Conservation (phyloP, 1,284 basidiomycete genomes). For the Boletus semigastroideus region DNA sequence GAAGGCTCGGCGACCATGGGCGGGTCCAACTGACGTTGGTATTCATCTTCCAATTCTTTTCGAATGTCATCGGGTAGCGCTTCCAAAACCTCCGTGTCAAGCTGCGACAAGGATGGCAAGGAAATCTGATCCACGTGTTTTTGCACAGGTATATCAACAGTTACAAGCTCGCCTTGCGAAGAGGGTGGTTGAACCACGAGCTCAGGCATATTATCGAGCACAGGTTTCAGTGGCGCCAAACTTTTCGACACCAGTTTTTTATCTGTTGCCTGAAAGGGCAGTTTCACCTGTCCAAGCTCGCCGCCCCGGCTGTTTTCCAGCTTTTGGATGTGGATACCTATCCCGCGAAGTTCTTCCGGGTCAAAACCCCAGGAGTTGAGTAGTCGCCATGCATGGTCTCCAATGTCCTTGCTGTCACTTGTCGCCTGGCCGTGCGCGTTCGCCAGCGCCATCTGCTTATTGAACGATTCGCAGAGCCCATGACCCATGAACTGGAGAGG, state of each 20-base stretch:
- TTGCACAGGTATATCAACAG: slow-evolving; percentile 4
- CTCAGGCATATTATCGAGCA: slow-evolving; percentile 15
- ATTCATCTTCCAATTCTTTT: slow-evolving; percentile 67
- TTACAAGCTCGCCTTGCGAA: slow-evolving; percentile 26
- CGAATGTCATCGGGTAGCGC: slow-evolving; percentile 72
- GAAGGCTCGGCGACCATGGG: slow-evolving; percentile 15
- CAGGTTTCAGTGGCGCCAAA: not conserved
- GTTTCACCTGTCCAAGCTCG: slow-evolving; percentile 45
- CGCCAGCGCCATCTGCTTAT: slow-evolving; percentile 65
- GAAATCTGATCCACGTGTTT: slow-evolving; percentile 30
- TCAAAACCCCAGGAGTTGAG: slow-evolving; percentile 76
- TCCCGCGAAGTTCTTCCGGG: slow-evolving; percentile 86
- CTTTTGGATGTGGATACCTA: slow-evolving; percentile 92
- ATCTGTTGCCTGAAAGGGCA: slow-evolving; percentile 48
- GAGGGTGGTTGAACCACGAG: slow-evolving; percentile 38
- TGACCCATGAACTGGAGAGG: slow-evolving; percentile 83
- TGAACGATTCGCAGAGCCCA: slow-evolving; percentile 83
- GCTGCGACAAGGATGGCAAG: slow-evolving; percentile 70
- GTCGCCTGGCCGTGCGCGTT: slow-evolving; percentile 67
- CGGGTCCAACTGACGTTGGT: slow-evolving; percentile 56
- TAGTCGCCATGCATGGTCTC: slow-evolving; percentile 77
- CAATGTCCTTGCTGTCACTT: slow-evolving; percentile 70
- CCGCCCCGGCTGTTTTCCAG: slow-evolving; percentile 52
- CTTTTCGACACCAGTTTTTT: slow-evolving; percentile 4
- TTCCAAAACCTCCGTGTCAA: slow-evolving; percentile 70